Conservation (phyloP, 1,284 basidiomycete species). For the Neolentinus lepideus region DNA sequence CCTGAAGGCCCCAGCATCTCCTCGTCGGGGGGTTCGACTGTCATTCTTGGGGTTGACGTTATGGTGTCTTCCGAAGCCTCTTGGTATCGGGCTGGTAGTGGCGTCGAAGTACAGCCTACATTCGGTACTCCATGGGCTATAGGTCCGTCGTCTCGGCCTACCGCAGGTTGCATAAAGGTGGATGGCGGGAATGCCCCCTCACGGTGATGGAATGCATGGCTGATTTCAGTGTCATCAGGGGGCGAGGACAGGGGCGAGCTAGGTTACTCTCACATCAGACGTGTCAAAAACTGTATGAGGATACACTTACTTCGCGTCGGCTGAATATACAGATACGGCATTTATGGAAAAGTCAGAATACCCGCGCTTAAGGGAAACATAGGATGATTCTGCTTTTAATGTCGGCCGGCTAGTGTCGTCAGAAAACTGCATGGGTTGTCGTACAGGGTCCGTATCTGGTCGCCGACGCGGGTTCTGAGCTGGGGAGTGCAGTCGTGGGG, state of each 20-base stretch:
- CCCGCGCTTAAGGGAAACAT: not conserved
- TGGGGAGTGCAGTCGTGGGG: conserved; percentile 55
- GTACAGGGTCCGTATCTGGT: conserved; percentile 44
- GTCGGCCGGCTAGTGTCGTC: not conserved
- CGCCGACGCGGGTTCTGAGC: conserved; percentile 14
- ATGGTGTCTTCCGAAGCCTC: not conserved
- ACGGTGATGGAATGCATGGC: conserved; percentile 40
- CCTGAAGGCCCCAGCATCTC: not conserved
- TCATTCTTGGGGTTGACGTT: not conserved
- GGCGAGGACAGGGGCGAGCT: conserved; percentile 2
- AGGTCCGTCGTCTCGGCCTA: not conserved
- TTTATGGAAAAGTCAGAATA: conserved; percentile 3
- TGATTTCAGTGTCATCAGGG: conserved; percentile 8
- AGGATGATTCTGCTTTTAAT: not conserved
- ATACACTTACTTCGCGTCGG: not conserved
- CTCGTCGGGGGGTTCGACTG: not conserved
- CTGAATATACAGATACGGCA: not conserved
- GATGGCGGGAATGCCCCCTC: conserved; percentile 65
- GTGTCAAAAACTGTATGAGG: not conserved
- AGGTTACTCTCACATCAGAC: not conserved
- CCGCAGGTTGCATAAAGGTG: conserved; percentile 24
- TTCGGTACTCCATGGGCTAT: not conserved
- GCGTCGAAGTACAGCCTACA: not conserved
- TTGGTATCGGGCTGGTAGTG: not conserved
- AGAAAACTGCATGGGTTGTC: conserved; percentile 50